Base-by-base conservation (phyloP, 2,329 filamentous ascomycete species). In the Coniochaeta hoffmannii region DNA sequence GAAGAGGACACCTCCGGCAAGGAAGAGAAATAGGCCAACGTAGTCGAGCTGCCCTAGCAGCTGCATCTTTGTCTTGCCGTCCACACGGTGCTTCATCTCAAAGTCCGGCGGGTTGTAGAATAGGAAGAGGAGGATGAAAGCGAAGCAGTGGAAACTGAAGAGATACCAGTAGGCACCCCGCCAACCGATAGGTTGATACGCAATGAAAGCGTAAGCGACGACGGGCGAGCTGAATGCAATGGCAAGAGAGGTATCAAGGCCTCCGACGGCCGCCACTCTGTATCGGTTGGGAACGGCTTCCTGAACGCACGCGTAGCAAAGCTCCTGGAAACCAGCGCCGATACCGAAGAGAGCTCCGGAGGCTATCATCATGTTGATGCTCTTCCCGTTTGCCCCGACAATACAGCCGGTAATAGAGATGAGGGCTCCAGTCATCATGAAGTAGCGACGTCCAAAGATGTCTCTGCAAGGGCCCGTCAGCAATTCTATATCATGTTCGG, bases 401-500 rank as follows among this genome's bases (percentile, higher is more conserved):
- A 74, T 67, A 22, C 65, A 80, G 0, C 80, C 80, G 0, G 82
- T 59, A 0, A 69, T 69, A 55, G 82, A 82, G 0, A 78, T 59
- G 9, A 65, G 66, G 2, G 80, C 70, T 2, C 74, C 64, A 7
- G 65, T 53, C 0, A 79, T 65, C 19, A 69, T 67, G 30, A 71
- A 64, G 44, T 67, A 71, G 22, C 75, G 70, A 2, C 79, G 69
- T 1, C 81, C 79, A 59, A 76, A 81, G 17, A 81, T 70, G 50
- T 80, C 73, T 24, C 38, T 44, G 19, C 7, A 44, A 44, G 22
- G 2, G 9, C 17, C 17, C 8, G 38, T 26, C 24, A 26, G 38
- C 2, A 24, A 5, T n/a, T n/a, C n/a, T n/a, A n/a, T n/a, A n/a
- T n/a, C n/a, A n/a, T n/a, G n/a, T n/a, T n/a, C n/a, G n/a, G n/a